Evolutionary conservation across 108 stramenopile genomes (phyloP), one percentile per base, ranked within the genome.

Genomic region (Cyclostephanos tholiformis): DNA sequence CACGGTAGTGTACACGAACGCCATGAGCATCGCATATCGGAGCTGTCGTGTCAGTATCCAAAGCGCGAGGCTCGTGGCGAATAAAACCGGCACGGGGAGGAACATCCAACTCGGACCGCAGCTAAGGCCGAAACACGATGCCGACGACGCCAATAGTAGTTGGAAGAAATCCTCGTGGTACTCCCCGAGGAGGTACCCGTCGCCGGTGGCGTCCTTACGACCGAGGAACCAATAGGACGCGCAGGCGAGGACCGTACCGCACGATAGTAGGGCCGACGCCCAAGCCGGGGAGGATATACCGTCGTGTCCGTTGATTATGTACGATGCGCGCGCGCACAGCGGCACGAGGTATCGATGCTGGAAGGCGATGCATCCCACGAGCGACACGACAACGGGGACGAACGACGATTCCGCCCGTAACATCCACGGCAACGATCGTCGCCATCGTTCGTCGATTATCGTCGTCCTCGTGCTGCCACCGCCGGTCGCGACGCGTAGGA

Each of bases 111-210:
- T 86, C 50, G 90, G 80, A 51, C 89, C 87, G 52, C 88, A 84
- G 36, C 85, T 88, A 50, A 88, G 84, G 6, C 88, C 92, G 16
- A 85, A 66, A 30, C 82, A 73, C 66, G 89, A 29, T 0, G 89
- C 86, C 20, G 77, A 61, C 6, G 67, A 46, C 0, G 85, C 86
- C 60, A 93, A 65, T 4, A 80, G 29, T 13, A 91, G 49, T 68
- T 93, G 92, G 22, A 93, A 85, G 10, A 88, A 76, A 65, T 93
- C 92, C 44, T 93, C 92, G 61, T 93, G 92, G 50, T 89, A 93
- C 61, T 93, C 92, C 59, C 90, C 92, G 52, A 91, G 74, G 30
- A 93, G 63, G 48, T 66, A 78, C 36, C 85, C 79, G 39, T 76
- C 77, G 4, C 85, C 86, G 25, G 72, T 68, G 14, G 77, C 55